Conservation (phyloP, 768 basidiomycete genomes). For the Mycena chlorophos region DNA sequence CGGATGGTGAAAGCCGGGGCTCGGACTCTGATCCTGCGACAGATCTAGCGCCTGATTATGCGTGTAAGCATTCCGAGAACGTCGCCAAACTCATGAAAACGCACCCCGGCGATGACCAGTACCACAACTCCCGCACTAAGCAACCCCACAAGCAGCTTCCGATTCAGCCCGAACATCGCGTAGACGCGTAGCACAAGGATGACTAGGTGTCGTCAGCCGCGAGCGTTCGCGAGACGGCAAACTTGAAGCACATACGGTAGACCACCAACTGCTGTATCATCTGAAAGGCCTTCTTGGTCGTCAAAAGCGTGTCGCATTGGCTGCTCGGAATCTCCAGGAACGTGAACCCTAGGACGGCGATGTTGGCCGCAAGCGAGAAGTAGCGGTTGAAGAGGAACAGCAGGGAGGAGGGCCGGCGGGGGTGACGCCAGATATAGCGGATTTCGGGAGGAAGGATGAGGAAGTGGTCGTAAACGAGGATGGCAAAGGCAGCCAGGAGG, state of each 20-base stretch:
- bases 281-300: not conserved
- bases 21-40: not conserved
- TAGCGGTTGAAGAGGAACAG: slow-evolving; percentile 12
- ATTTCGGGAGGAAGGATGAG: slow-evolving; percentile 11
- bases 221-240: not conserved
- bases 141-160: not conserved
- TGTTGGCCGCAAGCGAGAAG: not conserved
- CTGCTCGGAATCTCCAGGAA: not conserved
- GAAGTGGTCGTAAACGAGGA: slow-evolving; percentile 11
- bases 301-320: not conserved
- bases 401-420: not conserved
- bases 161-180: slow-evolving; percentile 9
- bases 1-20: not conserved
- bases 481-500: not conserved
- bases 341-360: not conserved
- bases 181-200: slow-evolving; percentile 8
- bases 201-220: not conserved
- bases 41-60: not conserved
- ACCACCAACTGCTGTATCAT: slow-evolving; percentile 5
- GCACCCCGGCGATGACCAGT: not conserved
- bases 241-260: not conserved
- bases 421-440: slow-evolving; percentile 4
- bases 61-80: not conserved
- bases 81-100: not conserved
- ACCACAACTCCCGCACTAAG: not conserved